Evolutionary conservation across 495 filamentous ascomycete species (phyloP), one percentile per base, ranked within the genome.

Genomic region (Aspergillus saccharolyticus): DNA sequence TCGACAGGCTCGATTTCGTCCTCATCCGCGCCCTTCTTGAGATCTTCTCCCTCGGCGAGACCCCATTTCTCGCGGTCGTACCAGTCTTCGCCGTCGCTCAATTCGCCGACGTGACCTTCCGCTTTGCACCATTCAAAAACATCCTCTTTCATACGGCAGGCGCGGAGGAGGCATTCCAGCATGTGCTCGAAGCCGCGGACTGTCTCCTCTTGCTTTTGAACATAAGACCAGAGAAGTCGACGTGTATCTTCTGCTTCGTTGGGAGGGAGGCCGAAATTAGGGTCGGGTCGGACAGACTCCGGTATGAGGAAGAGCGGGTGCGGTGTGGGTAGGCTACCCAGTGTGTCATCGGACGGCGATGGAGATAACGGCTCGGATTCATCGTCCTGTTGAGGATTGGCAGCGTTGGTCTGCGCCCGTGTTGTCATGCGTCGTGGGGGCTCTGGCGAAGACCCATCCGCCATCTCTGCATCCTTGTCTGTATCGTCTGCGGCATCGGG

Each of bases 81-180:
- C 91, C 92, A 97, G 67, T 97, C 92, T 74, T 97, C 92, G 3
- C 90, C 90, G 64, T 97, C 92, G 33, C 88, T 92, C 84, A 96
- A 75, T 53, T 87, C 83, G 1, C 90, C 91, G 21, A 88, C 80
- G 65, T 97, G 94, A 5, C 84, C 89, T 70, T 98, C 95, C 0
- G 94, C 90, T 70, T 95, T 93, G 52, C 81, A 83, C 89, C 90
- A 96, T 57, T 88, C 85, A 66, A 88, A 80, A 12, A 97, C 90
- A 45, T 85, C 80, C 55, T 86, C 84, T 46, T 91, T 83, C 77
- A 90, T 83, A 25, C 88, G 83, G 62, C 92, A 85, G 4, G 91
- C 90, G 45, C 83, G 79, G 54, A 93, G 73, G 17, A 98, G 79
- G 0, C 84, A 87, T 28, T 88, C 79, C 55, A 91, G 85, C 61